Evolutionary conservation across 169 alveolate genomes (phyloP).

Genomic region (Cryptosporidium parvum): DNA sequence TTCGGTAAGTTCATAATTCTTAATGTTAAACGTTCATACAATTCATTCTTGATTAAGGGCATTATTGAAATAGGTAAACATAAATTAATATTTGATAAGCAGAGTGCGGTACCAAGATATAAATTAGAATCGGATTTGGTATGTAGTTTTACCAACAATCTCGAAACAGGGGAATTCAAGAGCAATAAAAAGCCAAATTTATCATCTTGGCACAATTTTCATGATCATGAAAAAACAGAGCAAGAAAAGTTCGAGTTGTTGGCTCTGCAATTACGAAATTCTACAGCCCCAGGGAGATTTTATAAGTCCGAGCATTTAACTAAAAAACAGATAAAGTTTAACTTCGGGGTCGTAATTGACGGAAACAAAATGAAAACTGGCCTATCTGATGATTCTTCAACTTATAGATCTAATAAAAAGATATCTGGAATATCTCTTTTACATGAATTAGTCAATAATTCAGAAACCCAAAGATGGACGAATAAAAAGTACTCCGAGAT

Average conservation of each 20-base stretch:
- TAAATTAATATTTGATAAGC: neutral
- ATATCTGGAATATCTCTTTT: slow-evolving; percentile 40
- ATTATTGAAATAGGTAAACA: slow-evolving; percentile 16
- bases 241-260: slow-evolving; percentile 8
- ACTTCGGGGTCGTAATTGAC: slow-evolving; percentile 55
- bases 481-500: slow-evolving; percentile 58
- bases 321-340: slow-evolving; percentile 13
- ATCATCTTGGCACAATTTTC: slow-evolving; percentile 33
- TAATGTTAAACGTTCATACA: neutral
- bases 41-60: slow-evolving; percentile 15
- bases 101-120: neutral
- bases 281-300: slow-evolving; percentile 38
- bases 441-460: slow-evolving; percentile 41
- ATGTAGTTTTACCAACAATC: neutral
- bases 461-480: slow-evolving; percentile 70
- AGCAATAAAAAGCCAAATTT: neutral
- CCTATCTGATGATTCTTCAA: slow-evolving; percentile 31
- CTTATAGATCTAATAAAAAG: neutral
- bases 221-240: slow-evolving; percentile 20
- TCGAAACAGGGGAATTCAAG: neutral
- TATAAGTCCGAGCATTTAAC: slow-evolving; percentile 38
- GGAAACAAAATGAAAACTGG: slow-evolving; percentile 19
- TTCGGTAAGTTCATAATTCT: slow-evolving; percentile 52
- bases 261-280: slow-evolving; percentile 54
- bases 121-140: neutral